Evolutionary conservation across 257 asterid species (phyloP).

Genomic region (Capsicum baccatum): DNA sequence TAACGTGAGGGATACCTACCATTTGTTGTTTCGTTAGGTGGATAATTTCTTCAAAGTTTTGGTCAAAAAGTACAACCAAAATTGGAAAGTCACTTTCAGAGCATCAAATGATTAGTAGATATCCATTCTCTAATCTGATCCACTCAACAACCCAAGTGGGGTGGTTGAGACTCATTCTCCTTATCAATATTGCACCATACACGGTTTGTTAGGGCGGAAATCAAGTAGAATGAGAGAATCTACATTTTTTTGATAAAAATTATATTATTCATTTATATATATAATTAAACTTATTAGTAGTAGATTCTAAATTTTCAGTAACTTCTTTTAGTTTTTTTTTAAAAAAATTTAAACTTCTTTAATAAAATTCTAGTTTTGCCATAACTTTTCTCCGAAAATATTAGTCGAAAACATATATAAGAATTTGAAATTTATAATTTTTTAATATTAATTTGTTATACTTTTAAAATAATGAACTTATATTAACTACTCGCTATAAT

Average conservation of each 20-base stretch:
- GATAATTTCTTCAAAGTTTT: neutral
- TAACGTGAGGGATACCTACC: conserved; percentile 1
- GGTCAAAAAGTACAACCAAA: conserved; percentile 14
- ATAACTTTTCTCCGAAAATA: neutral
- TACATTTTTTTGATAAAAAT: too few relatives aligned
- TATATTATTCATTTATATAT: too few relatives aligned
- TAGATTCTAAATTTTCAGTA: too few relatives aligned
- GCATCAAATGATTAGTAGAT: neutral
- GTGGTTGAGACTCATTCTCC: conserved; percentile 25
- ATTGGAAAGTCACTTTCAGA: conserved; percentile 14
- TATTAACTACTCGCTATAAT: neutral
- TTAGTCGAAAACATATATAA: neutral
- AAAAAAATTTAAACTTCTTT: too few relatives aligned
- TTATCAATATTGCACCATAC: neutral
- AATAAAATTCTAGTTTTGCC: too few relatives aligned
- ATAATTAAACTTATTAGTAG: too few relatives aligned
- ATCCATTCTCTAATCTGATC: neutral
- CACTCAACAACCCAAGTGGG: conserved; percentile 25
- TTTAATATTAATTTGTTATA: neutral
- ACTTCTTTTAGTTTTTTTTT: too few relatives aligned
- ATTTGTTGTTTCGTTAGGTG: neutral
- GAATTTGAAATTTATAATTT: neutral
- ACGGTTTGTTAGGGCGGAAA: neutral
- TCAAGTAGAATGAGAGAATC: too few relatives aligned
- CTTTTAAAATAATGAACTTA: neutral